Evolutionary conservation across 345 rosid genomes (phyloP).

Genomic region (Lumnitzera racemosa): DNA sequence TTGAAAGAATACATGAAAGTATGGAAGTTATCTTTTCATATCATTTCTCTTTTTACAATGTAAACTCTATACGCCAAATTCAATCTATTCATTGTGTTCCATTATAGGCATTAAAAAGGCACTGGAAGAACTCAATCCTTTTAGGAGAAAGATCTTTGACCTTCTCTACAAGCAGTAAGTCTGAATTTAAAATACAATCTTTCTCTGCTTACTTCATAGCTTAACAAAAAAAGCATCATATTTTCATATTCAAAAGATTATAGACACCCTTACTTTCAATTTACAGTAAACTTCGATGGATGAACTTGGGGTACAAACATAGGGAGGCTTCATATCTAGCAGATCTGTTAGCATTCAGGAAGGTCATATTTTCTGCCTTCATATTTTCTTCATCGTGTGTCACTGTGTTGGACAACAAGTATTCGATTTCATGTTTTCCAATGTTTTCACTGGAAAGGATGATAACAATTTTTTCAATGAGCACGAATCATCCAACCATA

Average conservation of each 20-base stretch:
- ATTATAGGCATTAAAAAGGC: slow-evolving; percentile 51
- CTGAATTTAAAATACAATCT: background rate
- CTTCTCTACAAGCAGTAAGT: slow-evolving; percentile 72
- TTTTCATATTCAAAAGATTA: background rate
- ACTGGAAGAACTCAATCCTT: slow-evolving; percentile 65
- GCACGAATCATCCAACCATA: no score
- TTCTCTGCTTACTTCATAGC: slow-evolving; percentile 1
- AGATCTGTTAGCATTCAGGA: slow-evolving; percentile 90
- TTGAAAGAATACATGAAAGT: slow-evolving; percentile 83
- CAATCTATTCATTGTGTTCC: background rate
- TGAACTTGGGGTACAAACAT: slow-evolving; percentile 81
- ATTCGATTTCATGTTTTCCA: no score
- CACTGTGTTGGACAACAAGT: no score
- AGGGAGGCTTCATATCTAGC: slow-evolving; percentile 74
- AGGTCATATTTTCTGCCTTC: slow-evolving; percentile 33
- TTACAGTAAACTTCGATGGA: slow-evolving; percentile 80
- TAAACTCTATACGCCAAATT: background rate
- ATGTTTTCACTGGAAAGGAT: no score
- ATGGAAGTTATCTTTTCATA: slow-evolving; percentile 8
- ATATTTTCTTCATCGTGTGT: background rate
- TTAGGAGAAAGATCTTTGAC: slow-evolving; percentile 52
- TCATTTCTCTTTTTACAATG: background rate
- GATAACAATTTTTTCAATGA: no score
- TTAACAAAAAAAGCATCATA: background rate
- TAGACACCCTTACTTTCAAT: slow-evolving; percentile 8